Evolutionary conservation across 139 green algal species (phyloP).

Genomic region (Protoeuglena noctilucae): DNA sequence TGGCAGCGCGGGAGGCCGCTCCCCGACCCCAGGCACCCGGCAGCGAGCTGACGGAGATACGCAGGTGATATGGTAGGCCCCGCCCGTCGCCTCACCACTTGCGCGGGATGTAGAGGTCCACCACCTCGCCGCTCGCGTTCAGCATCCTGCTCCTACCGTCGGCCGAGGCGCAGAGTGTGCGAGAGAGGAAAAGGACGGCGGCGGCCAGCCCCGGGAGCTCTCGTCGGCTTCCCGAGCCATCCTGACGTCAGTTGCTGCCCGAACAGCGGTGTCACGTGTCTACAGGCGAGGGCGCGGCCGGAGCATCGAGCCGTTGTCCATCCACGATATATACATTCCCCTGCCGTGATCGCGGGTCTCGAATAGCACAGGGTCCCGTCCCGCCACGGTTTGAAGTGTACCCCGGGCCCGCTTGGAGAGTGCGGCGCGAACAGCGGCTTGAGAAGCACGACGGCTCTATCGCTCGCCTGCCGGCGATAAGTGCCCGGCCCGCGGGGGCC

Average conservation of each 20-base stretch:
- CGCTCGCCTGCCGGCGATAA: no score
- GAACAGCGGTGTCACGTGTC: not conserved
- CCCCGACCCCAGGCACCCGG: not conserved
- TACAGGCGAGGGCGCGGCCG: not conserved
- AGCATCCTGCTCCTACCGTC: constrained; percentile 45
- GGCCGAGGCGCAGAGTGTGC: no score
- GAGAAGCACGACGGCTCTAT: no score
- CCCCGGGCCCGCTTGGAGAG: no score
- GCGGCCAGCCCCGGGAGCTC: not conserved
- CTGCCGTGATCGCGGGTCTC: no score
- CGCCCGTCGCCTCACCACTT: constrained; percentile 70
- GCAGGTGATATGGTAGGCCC: no score
- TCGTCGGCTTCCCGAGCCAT: not conserved
- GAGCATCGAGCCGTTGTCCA: not conserved
- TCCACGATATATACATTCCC: no score
- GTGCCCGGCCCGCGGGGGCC: no score
- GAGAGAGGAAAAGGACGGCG: not conserved
- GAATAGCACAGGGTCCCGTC: no score
- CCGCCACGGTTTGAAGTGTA: no score
- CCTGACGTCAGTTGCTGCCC: not conserved
- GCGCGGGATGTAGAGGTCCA: constrained; percentile 96
- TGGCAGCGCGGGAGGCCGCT: not conserved
- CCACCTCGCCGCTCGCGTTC: constrained; percentile 80
- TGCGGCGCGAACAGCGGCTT: no score
- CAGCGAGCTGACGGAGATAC: not conserved